Evolutionary conservation across 441 rosid species (phyloP), one percentile per base, ranked within the genome.

Genomic region (Pelargonium citronellum): DNA sequence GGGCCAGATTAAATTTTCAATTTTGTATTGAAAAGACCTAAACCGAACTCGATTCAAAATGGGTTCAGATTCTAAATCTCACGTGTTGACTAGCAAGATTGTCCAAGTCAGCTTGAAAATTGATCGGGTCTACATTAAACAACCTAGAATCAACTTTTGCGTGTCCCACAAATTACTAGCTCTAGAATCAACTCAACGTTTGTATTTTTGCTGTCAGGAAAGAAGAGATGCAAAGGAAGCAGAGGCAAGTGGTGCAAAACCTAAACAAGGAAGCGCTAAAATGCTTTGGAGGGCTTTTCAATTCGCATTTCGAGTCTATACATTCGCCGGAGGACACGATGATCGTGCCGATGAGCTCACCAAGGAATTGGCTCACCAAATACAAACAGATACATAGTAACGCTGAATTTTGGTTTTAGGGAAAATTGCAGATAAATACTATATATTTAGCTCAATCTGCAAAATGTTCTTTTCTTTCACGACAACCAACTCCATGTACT

Each of bases 231-330:
- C 83, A 66, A 81, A 81, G 78, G 80, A 67, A 9, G 66, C 70
- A 41, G 81, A 62, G 51, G 10, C 75, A 30, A 69, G 43, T 27
- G 24, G 76, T 67, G 7, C 27, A 64, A 67, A 13, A 37, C n/a
- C n/a, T 43, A 39, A 71, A 69, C 39, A 13, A 64, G 67, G 49
- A 74, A 60, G n/a, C 44, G 74, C 70, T 71, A 82, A 82, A 71
- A 76, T 84, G 81, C 82, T 84, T 0, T 86, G 90, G 90, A 76
- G 86, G 70, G 85, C 90, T 22, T 84, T 86, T 64, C 87, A 86
- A 65, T 84, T 86, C 15, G 87, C 87, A 3, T 84, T 84, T 66
- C 67, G 81, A 44, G 85, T 86, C 5, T 86, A 86, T 74, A 73
- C 79, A 3, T 86, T 86, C 65, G 87, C 90, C 0, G 90, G 90